phyloP scores from a whole-genome alignment of 371 early-diverging fungal genomes.

The Rhizopus arrhizus region DNA sequence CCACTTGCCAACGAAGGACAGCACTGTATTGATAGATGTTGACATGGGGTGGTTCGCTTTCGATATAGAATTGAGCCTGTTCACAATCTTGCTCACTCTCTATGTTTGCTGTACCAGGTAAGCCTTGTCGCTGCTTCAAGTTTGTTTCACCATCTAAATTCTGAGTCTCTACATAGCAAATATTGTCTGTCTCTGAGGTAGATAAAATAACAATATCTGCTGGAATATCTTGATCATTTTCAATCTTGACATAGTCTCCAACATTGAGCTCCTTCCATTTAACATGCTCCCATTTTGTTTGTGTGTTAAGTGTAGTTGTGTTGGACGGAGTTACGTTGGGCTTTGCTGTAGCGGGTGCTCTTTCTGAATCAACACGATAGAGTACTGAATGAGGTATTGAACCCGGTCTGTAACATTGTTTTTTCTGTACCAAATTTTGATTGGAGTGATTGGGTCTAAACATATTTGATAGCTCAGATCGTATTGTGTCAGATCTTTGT shows the following conservation, averaged over 20 bases:
- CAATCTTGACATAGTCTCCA: slow-evolving; percentile 88
- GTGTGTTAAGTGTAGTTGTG: slow-evolving; percentile 27
- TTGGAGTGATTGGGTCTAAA: slow-evolving; percentile 20
- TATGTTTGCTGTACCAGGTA: slow-evolving; percentile 42
- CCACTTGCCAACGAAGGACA: slow-evolving; percentile 56
- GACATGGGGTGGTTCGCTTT: slow-evolving; percentile 79
- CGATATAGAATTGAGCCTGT: slow-evolving; percentile 63
- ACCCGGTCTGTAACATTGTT: slow-evolving; percentile 48
- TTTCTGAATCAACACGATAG: slow-evolving; percentile 24
- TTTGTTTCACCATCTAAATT: slow-evolving; percentile 90
- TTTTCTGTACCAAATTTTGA: background rate
- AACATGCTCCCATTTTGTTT: slow-evolving; percentile 27
- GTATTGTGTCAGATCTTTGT: slow-evolving; percentile 45
- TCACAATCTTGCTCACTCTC: slow-evolving; percentile 58
- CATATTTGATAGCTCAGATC: slow-evolving; percentile 43
- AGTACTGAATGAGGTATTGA: slow-evolving; percentile 53
- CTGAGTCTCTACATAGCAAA: slow-evolving; percentile 82
- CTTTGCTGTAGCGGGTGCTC: slow-evolving; percentile 15
- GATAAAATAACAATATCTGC: slow-evolving; percentile 79
- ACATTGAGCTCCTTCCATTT: slow-evolving; percentile 86
- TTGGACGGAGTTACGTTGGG: slow-evolving; percentile 18
- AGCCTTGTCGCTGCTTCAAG: slow-evolving; percentile 66
- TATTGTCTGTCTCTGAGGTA: slow-evolving; percentile 62
- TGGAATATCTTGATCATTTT: slow-evolving; percentile 91
- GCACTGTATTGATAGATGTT: slow-evolving; percentile 79